Evolutionary conservation across 768 basidiomycete species (phyloP).

Genomic region (Termitomyces heimii): DNA sequence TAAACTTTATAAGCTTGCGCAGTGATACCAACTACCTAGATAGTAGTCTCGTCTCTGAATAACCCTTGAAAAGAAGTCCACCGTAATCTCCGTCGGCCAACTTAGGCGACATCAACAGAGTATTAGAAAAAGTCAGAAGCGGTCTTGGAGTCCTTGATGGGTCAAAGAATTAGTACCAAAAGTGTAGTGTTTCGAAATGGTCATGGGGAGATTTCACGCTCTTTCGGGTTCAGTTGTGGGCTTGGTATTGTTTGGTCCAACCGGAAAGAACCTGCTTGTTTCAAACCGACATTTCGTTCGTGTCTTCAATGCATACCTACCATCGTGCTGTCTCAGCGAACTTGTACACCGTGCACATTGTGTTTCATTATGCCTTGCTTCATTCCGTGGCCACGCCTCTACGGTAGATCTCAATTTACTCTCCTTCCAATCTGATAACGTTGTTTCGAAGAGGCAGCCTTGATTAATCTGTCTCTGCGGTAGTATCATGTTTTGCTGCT

Average conservation of each 20-base stretch:
- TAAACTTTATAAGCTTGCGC: neutral
- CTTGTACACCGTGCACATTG: neutral
- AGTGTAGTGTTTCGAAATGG: neutral
- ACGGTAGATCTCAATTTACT: no score
- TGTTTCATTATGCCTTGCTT: neutral
- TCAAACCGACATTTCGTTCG: neutral
- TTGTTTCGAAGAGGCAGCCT: neutral
- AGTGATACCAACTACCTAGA: neutral
- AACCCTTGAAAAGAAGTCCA: neutral
- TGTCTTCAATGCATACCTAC: neutral
- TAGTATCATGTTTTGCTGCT: neutral
- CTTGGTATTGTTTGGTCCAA: constrained; percentile 7
- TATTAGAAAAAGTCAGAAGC: neutral
- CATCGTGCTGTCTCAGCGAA: neutral
- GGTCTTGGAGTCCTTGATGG: neutral
- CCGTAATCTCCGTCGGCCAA: constrained; percentile 11
- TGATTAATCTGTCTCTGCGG: neutral
- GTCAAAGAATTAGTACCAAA: neutral
- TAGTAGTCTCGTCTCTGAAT: neutral
- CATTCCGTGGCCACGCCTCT: neutral
- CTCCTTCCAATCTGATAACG: no score
- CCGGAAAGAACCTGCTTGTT: no score
- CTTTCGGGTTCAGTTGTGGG: neutral
- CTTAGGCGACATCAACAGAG: neutral
- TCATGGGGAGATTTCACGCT: neutral